These are phyloP conservation scores for Abortiporus biennis DNA, from an alignment of 1,284 basidiomycete species.

Conservation along the genomic window DNA sequence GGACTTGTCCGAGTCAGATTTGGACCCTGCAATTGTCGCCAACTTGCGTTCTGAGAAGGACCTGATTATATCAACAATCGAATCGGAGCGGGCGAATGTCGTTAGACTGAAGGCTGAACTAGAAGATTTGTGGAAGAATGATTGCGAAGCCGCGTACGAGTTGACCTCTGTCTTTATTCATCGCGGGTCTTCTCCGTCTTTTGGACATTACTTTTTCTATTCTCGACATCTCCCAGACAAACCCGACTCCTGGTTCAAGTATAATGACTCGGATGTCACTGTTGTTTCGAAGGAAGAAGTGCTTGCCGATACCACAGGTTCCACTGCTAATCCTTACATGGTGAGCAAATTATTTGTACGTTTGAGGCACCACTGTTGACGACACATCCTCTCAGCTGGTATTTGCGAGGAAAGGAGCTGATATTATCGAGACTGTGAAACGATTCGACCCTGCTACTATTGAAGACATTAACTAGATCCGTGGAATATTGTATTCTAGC, in stretches of 20 bases:
- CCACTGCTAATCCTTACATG: slow-evolving; percentile 78
- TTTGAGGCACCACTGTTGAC: neutral
- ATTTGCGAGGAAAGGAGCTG: slow-evolving; percentile 68
- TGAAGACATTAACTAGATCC: no score
- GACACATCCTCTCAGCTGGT: slow-evolving; percentile 50
- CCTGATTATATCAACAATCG: slow-evolving; percentile 55
- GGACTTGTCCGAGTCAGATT: slow-evolving; percentile 32
- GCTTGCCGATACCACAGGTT: slow-evolving; percentile 73
- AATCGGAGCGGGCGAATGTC: slow-evolving; percentile 49
- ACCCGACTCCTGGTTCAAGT: slow-evolving; percentile 89
- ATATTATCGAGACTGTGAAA: slow-evolving; percentile 74
- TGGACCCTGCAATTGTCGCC: slow-evolving; percentile 48
- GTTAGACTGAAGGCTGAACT: slow-evolving; percentile 61
- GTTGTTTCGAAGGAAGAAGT: slow-evolving; percentile 73
- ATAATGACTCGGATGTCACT: slow-evolving; percentile 84
- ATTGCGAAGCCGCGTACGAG: slow-evolving; percentile 73
- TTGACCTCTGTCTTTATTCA: slow-evolving; percentile 96
- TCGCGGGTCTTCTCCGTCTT: slow-evolving; percentile 78
- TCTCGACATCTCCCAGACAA: slow-evolving; percentile 73
- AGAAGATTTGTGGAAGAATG: slow-evolving; percentile 75
- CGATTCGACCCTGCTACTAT: slow-evolving; percentile 44
- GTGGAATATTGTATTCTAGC: no score
- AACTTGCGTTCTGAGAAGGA: slow-evolving; percentile 48
- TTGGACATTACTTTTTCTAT: slow-evolving; percentile 89
- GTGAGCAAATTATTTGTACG: slow-evolving; percentile 36